phyloP scores from a whole-genome alignment of 192 early-diverging fungal genomes.

The Coemansia sp. region DNA sequence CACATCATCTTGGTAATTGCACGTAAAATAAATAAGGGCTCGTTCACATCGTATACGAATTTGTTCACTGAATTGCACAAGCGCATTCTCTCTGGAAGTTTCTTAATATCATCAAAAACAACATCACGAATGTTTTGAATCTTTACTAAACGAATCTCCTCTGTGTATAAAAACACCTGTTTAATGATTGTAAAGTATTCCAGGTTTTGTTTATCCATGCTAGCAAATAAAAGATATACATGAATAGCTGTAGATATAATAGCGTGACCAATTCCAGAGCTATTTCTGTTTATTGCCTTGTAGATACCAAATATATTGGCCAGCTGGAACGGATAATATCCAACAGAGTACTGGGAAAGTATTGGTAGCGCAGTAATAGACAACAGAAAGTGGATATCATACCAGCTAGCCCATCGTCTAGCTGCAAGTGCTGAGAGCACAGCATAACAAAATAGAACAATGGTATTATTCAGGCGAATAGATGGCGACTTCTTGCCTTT shows the following conservation, averaged over 20 bases:
- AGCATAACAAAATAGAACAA: neutral
- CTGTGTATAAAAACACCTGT: neutral
- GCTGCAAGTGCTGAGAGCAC: conserved; percentile 7
- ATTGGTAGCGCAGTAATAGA: conserved; percentile 2
- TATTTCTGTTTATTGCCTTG: conserved; percentile 3
- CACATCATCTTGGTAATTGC: conserved; percentile 35
- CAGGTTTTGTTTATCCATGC: neutral
- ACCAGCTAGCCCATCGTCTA: neutral
- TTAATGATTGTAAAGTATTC: neutral
- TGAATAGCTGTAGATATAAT: neutral
- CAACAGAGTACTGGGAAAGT: neutral
- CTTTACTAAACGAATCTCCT: neutral
- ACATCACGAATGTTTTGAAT: neutral
- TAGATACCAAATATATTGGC: conserved; percentile 16
- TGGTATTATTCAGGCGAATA: conserved; percentile 1
- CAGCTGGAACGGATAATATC: conserved; percentile 13
- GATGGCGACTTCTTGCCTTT: neutral
- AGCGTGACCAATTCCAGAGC: neutral
- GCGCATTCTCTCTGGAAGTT: neutral
- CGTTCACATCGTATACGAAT: neutral
- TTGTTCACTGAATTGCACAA: neutral
- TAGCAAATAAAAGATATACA: neutral
- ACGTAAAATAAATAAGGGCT: conserved; percentile 6
- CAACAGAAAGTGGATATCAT: neutral
- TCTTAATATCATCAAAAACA: neutral